A percentile compares a stretch with the other conserved stretches of the same genome.
phyloP scores from a whole-genome alignment of 208 protist species.

The Leptomonas seymouri region DNA sequence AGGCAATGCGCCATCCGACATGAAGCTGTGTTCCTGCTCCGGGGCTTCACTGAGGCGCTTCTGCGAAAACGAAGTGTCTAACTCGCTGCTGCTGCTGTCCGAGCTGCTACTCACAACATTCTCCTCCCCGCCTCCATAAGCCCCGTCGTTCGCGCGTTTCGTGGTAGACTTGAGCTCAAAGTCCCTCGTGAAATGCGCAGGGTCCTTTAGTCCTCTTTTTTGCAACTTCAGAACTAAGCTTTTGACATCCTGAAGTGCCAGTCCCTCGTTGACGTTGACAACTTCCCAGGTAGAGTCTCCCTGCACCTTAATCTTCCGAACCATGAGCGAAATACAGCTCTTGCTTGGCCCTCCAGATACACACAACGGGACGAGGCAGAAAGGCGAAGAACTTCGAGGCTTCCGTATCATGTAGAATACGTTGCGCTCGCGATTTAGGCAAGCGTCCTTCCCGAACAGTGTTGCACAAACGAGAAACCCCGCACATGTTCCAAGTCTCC shows the following conservation, averaged over 20 bases:
- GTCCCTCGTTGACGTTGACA: conserved; percentile 63
- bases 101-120: conserved; percentile 10
- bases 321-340: conserved; percentile 69
- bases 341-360: conserved; percentile 32
- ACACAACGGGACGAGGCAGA: conserved; percentile 62
- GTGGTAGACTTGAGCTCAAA: conserved; percentile 29
- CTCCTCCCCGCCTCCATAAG: conserved; percentile 15
- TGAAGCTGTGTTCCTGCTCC: conserved; percentile 34
- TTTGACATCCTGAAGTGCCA: conserved; percentile 57
- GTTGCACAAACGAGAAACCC: conserved; percentile 65
- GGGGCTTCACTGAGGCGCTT: conserved; percentile 20
- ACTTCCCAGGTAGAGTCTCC: conserved; percentile 70
- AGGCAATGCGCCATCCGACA: neutral
- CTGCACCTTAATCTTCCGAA: conserved; percentile 55
- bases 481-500: conserved; percentile 43
- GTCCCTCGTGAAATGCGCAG: conserved; percentile 49
- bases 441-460: conserved; percentile 52
- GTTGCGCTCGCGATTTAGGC: conserved; percentile 38
- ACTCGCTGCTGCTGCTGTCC: conserved; percentile 23
- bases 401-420: conserved; percentile 70
- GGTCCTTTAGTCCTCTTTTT: conserved; percentile 58
- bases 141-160: conserved; percentile 15
- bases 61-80: conserved; percentile 14
- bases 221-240: conserved; percentile 57
- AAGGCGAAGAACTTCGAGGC: conserved; percentile 35